Evolutionary conservation across 768 basidiomycete species (phyloP).

Genomic region (Botryobasidium botryosum): DNA sequence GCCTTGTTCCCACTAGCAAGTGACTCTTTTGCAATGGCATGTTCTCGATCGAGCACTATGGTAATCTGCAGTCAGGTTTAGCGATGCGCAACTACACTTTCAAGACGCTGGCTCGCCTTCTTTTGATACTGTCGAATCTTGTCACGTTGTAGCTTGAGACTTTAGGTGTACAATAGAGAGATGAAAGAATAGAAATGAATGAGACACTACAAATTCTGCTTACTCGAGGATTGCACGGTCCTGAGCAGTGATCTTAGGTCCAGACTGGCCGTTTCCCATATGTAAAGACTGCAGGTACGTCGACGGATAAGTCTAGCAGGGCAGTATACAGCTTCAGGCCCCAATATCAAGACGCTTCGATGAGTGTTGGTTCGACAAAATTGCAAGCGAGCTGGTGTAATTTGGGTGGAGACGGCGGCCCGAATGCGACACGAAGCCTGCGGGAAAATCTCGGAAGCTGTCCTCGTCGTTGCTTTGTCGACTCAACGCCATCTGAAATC

Average conservation of each 20-base stretch:
- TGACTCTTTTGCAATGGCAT: conserved; percentile 73
- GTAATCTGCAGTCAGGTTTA: not conserved
- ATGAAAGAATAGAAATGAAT: not conserved
- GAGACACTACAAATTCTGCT: not conserved
- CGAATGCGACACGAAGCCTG: no score
- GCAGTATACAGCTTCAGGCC: no score
- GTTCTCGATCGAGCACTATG: conserved; percentile 76
- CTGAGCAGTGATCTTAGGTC: conserved; percentile 77
- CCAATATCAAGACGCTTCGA: no score
- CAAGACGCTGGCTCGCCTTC: conserved; percentile 35
- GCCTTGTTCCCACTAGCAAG: conserved; percentile 71
- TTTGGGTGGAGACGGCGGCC: no score
- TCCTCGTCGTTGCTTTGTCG: no score
- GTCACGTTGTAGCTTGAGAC: conserved; percentile 91
- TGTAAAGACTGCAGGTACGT: no score
- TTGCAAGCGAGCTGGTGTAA: no score
- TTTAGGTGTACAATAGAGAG: conserved; percentile 21
- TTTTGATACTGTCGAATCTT: conserved; percentile 93
- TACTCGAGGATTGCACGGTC: conserved; percentile 94
- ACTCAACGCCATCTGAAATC: no score
- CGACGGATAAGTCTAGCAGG: no score
- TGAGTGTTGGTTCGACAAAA: no score
- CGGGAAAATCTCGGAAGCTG: no score
- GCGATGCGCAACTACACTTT: no score
- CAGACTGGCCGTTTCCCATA: conserved; percentile 15